A percentile compares a stretch with the other conserved stretches of the same genome.
Evolutionary conservation across 139 green algal species (phyloP).

Genomic region (Tetradesmus lagerheimii): DNA sequence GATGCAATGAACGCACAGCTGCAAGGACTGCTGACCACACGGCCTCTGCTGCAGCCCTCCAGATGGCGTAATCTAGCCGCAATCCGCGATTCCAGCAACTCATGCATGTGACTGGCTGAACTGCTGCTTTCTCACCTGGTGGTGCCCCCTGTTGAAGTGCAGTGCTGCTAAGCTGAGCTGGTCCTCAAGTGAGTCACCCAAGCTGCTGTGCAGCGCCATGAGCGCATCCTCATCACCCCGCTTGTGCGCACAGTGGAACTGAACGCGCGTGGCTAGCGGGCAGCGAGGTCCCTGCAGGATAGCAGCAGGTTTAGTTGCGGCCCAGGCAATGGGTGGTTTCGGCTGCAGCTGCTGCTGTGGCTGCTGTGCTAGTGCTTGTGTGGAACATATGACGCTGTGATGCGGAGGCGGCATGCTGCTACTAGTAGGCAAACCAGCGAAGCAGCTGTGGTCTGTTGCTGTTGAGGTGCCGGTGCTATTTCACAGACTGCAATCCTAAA

Average conservation of each 20-base stretch:
- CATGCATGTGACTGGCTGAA: too few species aligned
- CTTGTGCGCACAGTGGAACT: constrained; percentile 85
- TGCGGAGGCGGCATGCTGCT: too few species aligned
- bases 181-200: constrained; percentile 83
- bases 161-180: constrained; percentile 82
- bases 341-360: neutral
- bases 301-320: neutral
- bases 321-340: neutral
- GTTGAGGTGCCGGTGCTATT: too few species aligned
- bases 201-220: constrained; percentile 77
- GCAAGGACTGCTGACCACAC: too few species aligned
- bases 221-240: constrained; percentile 77
- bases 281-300: constrained; percentile 69
- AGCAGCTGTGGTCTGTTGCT: too few species aligned
- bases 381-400: too few species aligned
- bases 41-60: too few species aligned
- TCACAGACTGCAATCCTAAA: too few species aligned
- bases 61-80: too few species aligned
- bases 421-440: too few species aligned
- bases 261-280: constrained; percentile 72
- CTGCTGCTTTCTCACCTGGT: constrained; percentile 52
- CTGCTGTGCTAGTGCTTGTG: neutral
- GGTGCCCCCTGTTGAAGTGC: constrained; percentile 75
- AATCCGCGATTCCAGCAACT: too few species aligned
- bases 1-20: too few species aligned